Evolutionary conservation across 495 filamentous ascomycete genomes (phyloP), one percentile per base, ranked within the genome.

Genomic region (Neurospora sp.): DNA sequence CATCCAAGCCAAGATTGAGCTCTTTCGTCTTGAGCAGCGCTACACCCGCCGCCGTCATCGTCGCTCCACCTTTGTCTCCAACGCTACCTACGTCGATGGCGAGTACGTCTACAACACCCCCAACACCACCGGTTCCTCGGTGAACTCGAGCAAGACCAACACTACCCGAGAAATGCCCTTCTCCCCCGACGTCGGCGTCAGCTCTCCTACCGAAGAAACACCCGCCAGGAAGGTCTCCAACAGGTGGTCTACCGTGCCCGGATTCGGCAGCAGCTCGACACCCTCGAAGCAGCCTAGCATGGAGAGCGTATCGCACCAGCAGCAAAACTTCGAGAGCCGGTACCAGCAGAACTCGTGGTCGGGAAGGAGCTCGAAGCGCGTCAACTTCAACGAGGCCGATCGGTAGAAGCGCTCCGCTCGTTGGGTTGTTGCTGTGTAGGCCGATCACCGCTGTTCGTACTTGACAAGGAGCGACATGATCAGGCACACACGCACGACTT

Each of bases 21-120:
- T 97, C 78, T 96, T 94, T 86, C 92, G 93, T 39, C 90, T 98
- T 74, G 94, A 98, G 84, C 91, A 97, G 83, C 89, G 93, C 69
- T 98, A 98, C 85, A 94, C 93, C 41, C 91, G 90, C 77, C 91
- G 93, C 80, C 92, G 92, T 76, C 80, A 87, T 72, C 90, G 93
- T 75, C 93, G 94, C 83, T 93, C 89, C 72, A 94, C 91, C 73
- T 97, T 96, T 83, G 89, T 91, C 80, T 91, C 89, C 73, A 93
- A 93, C 77, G 94, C 93, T 27, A 87, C 90, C 79, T 98, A 98
- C 81, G 91, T 97, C 76, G 92, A 97, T 81, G 93, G 93, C 80
- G 94, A 98, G 83, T 98, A 96, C 84, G 87, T 96, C 78, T 94
- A 91, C 84, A 81, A 84, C 71, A 84, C 83, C 0, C 85, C 83